Percentiles rank a stretch among this genome's conserved stretches.
Evolutionary conservation across 2,329 filamentous ascomycete genomes (phyloP).

Genomic region (Aspergillus persii): DNA sequence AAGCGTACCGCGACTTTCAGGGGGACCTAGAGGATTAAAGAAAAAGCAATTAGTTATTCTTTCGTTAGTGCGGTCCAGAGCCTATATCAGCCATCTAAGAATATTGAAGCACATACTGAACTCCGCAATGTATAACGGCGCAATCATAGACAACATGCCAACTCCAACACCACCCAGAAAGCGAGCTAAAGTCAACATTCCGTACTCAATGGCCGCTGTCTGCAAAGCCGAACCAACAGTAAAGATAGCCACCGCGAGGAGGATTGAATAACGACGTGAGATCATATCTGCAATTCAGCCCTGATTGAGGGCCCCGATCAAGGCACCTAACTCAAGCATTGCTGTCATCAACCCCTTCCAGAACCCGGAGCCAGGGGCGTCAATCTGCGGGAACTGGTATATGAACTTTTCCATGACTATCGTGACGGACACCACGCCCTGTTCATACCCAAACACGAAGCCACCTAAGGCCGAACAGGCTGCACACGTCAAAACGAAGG

Average conservation of each 20-base stretch:
- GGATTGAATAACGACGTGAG: too few species aligned
- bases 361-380: slow-evolving; percentile 29
- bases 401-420: slow-evolving; percentile 50
- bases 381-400: slow-evolving; percentile 39
- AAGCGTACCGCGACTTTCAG: slow-evolving; percentile 22
- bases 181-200: slow-evolving; percentile 33
- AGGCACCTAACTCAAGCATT: slow-evolving; percentile 45
- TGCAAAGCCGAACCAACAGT: slow-evolving; percentile 45
- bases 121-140: slow-evolving; percentile 52
- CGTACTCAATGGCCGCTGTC: slow-evolving; percentile 25
- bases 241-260: too few species aligned
- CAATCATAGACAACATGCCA: slow-evolving; percentile 39
- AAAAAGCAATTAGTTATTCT: too few species aligned
- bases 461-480: too few species aligned
- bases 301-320: slow-evolving; percentile 39
- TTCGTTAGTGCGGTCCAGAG: too few species aligned
- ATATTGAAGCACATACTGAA: too few species aligned
- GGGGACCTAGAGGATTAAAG: too few species aligned
- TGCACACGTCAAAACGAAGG: too few species aligned
- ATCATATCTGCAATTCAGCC: too few species aligned
- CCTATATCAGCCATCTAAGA: too few species aligned
- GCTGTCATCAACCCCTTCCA: slow-evolving; percentile 34
- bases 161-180: slow-evolving; percentile 41
- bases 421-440: slow-evolving; percentile 39
- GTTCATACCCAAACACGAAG: too few species aligned